Evolutionary conservation across 2,329 filamentous ascomycete species (phyloP).

Genomic region (Paecilomyces fulvus): DNA sequence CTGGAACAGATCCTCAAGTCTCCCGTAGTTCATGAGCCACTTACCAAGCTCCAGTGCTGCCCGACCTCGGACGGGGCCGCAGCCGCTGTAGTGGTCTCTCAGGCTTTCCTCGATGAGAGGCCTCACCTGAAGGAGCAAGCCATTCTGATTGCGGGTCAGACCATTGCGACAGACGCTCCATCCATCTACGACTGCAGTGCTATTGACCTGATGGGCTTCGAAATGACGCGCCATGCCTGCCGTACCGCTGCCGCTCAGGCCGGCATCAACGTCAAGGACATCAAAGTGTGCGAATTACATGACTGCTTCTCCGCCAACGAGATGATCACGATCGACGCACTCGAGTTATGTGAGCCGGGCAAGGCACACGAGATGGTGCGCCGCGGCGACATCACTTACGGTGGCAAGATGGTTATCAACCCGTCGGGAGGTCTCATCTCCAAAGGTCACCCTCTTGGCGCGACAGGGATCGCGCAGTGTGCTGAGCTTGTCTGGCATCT

Average conservation of each 20-base stretch:
- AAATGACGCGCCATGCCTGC: constrained; percentile 70
- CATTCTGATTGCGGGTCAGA: constrained; percentile 82
- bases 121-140: constrained; percentile 76
- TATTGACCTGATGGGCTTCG: constrained; percentile 83
- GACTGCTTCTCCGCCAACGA: constrained; percentile 97
- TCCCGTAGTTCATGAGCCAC: constrained; percentile 70
- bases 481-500: constrained; percentile 94
- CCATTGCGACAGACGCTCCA: constrained; percentile 74
- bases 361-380: constrained; percentile 90
- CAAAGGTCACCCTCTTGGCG: constrained; percentile 90
- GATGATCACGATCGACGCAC: constrained; percentile 79
- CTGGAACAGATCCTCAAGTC: constrained; percentile 70
- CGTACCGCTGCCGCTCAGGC: constrained; percentile 66
- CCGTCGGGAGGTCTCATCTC: constrained; percentile 91
- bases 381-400: constrained; percentile 82
- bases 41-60: constrained; percentile 98
- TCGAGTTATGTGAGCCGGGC: constrained; percentile 68
- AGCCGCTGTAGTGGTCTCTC: constrained; percentile 79
- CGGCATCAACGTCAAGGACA: constrained; percentile 51
- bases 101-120: constrained; percentile 75
- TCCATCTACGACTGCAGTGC: constrained; percentile 68
- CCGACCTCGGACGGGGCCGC: constrained; percentile 90
- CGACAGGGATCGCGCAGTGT: constrained; percentile 90
- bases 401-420: constrained; percentile 73
- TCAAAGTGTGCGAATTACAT: constrained; percentile 84